A percentile compares a stretch with the other conserved stretches of the same genome.
Conservation (phyloP, 1,139 yeast species). For the Yarrowia galli region DNA sequence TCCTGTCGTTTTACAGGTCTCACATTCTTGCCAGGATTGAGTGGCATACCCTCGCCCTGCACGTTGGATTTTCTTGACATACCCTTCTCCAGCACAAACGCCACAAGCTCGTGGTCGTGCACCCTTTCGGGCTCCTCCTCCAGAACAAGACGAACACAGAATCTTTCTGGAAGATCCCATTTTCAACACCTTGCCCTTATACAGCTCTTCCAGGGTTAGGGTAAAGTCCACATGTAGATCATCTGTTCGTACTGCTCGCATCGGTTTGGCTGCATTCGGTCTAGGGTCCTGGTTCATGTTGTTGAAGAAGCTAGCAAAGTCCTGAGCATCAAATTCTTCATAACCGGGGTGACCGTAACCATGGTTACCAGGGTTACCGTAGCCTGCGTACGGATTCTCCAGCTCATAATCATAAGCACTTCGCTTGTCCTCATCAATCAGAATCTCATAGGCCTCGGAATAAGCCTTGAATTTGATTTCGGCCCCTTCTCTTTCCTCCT, state of each 20-base stretch:
- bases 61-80: constrained; percentile 63
- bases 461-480: constrained; percentile 79
- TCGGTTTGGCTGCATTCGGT: constrained; percentile 43
- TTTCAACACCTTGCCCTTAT: constrained; percentile 80
- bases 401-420: constrained; percentile 68
- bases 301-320: constrained; percentile 72
- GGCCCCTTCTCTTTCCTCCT: constrained; percentile 65
- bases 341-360: constrained; percentile 36
- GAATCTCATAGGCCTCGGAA: constrained; percentile 76
- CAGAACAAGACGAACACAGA: constrained; percentile 74
- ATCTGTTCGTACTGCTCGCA: constrained; percentile 55
- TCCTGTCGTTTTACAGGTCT: constrained; percentile 77
- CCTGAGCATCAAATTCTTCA: constrained; percentile 62
- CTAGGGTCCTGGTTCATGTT: constrained; percentile 44
- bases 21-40: constrained; percentile 68
- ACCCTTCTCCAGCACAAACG: constrained; percentile 78
- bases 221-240: constrained; percentile 72
- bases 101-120: constrained; percentile 64
- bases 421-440: constrained; percentile 65
- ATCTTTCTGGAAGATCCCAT: constrained; percentile 76
- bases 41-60: constrained; percentile 81
- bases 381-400: constrained; percentile 43
- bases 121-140: constrained; percentile 71
- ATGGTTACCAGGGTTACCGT: no score
- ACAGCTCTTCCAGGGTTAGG: constrained; percentile 77